Base-by-base conservation (phyloP, 2,329 filamentous ascomycete genomes). In the Graphiopsis chlorocephala region DNA sequence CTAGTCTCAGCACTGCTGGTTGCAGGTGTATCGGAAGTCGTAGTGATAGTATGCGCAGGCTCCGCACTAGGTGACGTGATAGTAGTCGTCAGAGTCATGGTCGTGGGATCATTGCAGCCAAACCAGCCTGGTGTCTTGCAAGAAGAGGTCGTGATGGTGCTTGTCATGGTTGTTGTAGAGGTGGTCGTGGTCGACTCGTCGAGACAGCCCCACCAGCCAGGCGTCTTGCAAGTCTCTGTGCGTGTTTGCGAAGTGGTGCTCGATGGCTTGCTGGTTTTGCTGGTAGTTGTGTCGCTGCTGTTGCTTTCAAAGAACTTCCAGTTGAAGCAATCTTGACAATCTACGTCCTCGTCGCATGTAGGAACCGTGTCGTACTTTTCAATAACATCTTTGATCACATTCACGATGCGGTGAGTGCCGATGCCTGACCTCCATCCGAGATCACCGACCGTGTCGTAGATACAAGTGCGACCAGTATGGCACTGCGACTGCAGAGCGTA, bases 301-400 rank as follows among this genome's bases (percentile, higher is more conserved):
- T 97, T 97, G 76, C 92, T 96, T 76, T 93, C 89, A 73, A 92
- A 94, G 82, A 92, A 96, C 73, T 96, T 95, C 93, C 94, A 97
- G 64, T 89, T 88, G 64, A 86, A 91, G 72, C 93, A 97, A 76
- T 98, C 93, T 45, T 90, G 87, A 75, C 94, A 97, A 68, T 86
- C 82, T 64, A 87, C 84, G 3, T 93, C 93, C 23, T 85, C 83
- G 60, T 84, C 85, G 78, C 94, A 97, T 70, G 86, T 80, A 0
- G 93, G 90, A 0, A 95, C 90, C 3, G 83, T 79, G 67, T 95
- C 90, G 72, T 97, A 97, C 69, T 88, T 88, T 72, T 89, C 84
- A 67, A 97, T 85, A 2, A 98, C 90, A 74, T 96, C 91, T 65
- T 88, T 85, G 72, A 98, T 96, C 52, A 97, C 93, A 29, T 86